phyloP scores from a whole-genome alignment of 2,329 filamentous ascomycete genomes.

The Camillea tinctor region DNA sequence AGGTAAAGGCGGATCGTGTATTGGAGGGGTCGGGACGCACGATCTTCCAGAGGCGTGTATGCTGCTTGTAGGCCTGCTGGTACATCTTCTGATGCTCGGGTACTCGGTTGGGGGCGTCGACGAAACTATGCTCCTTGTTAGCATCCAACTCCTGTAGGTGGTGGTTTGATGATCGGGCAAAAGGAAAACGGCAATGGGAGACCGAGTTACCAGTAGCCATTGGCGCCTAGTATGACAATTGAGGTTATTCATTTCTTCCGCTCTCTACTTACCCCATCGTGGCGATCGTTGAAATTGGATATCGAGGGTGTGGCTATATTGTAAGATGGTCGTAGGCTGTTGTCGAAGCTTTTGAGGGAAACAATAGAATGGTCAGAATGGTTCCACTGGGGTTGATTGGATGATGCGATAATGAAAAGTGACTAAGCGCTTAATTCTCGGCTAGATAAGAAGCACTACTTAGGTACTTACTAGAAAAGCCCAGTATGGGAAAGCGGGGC shows the following conservation, averaged over 20 bases:
- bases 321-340: slow-evolving; percentile 14
- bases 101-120: slow-evolving; percentile 76
- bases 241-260: neutral
- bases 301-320: slow-evolving; percentile 12
- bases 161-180: neutral
- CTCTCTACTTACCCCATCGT: slow-evolving; percentile 32
- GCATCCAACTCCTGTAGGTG: slow-evolving; percentile 13
- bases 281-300: slow-evolving; percentile 15
- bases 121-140: slow-evolving; percentile 43
- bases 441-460: slow-evolving; percentile 14
- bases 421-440: slow-evolving; percentile 28
- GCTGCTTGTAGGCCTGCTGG: slow-evolving; percentile 68
- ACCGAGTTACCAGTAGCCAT: slow-evolving; percentile 12
- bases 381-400: slow-evolving; percentile 16
- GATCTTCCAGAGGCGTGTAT: slow-evolving; percentile 74
- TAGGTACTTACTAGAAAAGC: too few relatives aligned
- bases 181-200: slow-evolving; percentile 1
- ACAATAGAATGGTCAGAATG: slow-evolving; percentile 2
- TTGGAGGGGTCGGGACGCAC: slow-evolving; percentile 49
- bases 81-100: slow-evolving; percentile 72
- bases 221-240: slow-evolving; percentile 4
- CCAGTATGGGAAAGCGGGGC: neutral
- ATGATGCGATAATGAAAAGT: slow-evolving; percentile 15
- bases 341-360: slow-evolving; percentile 24
- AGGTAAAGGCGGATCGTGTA: neutral